Evolutionary conservation across 306 rosid genomes (phyloP).

Genomic region (Delonix regia): DNA sequence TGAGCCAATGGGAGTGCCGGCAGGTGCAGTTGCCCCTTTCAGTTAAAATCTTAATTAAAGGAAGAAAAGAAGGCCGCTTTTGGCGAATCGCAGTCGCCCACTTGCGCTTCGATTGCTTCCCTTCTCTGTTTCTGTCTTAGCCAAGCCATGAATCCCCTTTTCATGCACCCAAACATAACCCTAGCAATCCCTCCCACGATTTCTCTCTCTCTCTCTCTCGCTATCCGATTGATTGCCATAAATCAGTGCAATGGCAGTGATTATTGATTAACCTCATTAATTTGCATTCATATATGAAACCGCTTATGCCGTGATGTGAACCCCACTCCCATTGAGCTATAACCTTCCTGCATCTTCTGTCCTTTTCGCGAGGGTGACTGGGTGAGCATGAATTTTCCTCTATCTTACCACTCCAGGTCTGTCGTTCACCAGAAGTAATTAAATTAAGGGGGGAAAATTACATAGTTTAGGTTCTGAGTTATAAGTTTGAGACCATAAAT

Average conservation of each 20-base stretch:
- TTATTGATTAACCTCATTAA: constrained; percentile 26
- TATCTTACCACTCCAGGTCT: too few relatives aligned
- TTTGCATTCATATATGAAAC: constrained; percentile 9
- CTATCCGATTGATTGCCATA: neutral
- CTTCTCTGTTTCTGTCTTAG: neutral
- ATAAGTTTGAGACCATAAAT: too few relatives aligned
- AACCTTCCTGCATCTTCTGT: neutral
- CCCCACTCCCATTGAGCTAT: neutral
- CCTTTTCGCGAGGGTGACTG: neutral
- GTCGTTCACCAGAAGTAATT: too few relatives aligned
- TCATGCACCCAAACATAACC: neutral
- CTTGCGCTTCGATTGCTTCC: constrained; percentile 4
- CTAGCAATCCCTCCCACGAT: constrained; percentile 20
- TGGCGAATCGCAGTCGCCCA: constrained; percentile 18
- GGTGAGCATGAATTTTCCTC: neutral
- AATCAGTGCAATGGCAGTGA: constrained; percentile 19
- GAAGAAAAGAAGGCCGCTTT: neutral
- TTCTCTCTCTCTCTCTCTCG: neutral
- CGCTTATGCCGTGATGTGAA: neutral
- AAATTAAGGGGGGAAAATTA: too few relatives aligned
- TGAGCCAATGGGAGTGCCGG: constrained; percentile 24
- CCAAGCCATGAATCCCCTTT: neutral
- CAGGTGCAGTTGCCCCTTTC: constrained; percentile 29
- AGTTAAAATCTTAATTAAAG: neutral
- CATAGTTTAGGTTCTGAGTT: too few relatives aligned